Percentiles rank a stretch among this genome's conserved stretches.
phyloP scores from a whole-genome alignment of 1,284 basidiomycete species.

The Malassezia pachydermatis region DNA sequence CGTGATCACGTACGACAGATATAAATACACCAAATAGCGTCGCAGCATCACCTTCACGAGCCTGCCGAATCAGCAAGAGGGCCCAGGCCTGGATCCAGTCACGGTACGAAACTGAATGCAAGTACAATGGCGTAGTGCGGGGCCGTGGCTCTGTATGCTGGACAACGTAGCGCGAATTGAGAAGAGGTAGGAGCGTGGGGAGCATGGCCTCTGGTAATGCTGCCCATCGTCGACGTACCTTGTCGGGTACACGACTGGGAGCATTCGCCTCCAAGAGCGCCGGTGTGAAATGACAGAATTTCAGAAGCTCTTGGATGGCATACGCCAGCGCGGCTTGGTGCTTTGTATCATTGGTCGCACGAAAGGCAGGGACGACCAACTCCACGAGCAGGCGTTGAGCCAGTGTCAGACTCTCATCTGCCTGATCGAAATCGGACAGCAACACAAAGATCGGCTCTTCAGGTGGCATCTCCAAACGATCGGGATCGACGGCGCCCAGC shows the following conservation, averaged over 20 bases:
- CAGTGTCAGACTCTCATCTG: constrained; percentile 68
- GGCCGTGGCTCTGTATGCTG: constrained; percentile 23
- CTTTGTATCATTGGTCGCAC: constrained; percentile 82
- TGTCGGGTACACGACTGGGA: constrained; percentile 52
- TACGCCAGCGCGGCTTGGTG: constrained; percentile 84
- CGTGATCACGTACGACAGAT: constrained; percentile 70
- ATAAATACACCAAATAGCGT: constrained; percentile 63
- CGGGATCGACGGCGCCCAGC: constrained; percentile 91
- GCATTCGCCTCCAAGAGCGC: constrained; percentile 54
- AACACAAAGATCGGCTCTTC: constrained; percentile 64
- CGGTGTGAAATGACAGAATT: constrained; percentile 74
- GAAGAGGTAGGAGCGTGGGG: constrained; percentile 76
- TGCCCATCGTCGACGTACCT: constrained; percentile 60
- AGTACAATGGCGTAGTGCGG: constrained; percentile 55
- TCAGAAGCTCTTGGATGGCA: constrained; percentile 82
- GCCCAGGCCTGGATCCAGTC: constrained; percentile 95
- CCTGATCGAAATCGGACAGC: constrained; percentile 70
- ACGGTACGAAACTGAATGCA: constrained; percentile 65
- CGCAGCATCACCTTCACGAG: constrained; percentile 31
- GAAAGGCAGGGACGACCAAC: constrained; percentile 80
- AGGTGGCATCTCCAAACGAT: constrained; percentile 66
- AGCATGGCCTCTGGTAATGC: constrained; percentile 69
- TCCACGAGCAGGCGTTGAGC: constrained; percentile 75
- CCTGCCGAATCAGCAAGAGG: constrained; percentile 61
- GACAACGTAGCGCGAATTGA: constrained; percentile 39